These are phyloP conservation scores for Ceratocystis eucalypticola DNA, from an alignment of 2,329 filamentous ascomycete genomes.

Conservation along the genomic window DNA sequence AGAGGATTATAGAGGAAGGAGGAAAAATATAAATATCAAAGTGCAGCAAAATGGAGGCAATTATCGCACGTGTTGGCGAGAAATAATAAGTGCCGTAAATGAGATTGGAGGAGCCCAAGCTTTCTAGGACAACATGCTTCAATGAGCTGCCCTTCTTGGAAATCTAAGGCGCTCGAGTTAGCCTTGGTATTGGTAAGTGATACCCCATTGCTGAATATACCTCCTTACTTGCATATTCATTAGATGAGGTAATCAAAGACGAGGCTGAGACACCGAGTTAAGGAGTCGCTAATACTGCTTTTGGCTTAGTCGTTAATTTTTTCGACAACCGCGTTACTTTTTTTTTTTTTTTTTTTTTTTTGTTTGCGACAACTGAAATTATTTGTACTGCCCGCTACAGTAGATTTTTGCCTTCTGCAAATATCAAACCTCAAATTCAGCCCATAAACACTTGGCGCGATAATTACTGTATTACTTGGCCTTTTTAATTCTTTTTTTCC, in stretches of 20 bases:
- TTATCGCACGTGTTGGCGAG: background rate
- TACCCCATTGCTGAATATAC: background rate
- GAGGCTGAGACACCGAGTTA: background rate
- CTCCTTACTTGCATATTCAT: background rate
- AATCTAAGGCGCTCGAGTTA: background rate
- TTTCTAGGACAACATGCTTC: background rate
- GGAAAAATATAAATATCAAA: background rate
- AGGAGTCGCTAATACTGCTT: background rate
- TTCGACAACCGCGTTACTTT: background rate
- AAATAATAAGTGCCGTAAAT: background rate
- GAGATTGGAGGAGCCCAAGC: slow-evolving; percentile 22
- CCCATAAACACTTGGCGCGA: background rate
- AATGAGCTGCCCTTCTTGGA: slow-evolving; percentile 6
- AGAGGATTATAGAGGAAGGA: background rate
- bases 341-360: background rate
- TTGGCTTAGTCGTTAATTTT: background rate
- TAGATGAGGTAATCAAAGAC: background rate
- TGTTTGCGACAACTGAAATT: background rate
- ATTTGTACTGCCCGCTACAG: background rate
- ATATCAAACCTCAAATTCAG: background rate
- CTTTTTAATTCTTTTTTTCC: background rate
- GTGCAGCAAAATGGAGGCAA: background rate
- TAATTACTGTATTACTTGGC: background rate
- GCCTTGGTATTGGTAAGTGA: too few species aligned
- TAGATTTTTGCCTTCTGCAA: background rate